These are phyloP conservation scores for Solanum appendiculatum DNA, from an alignment of 257 asterid genomes.

Conservation along the genomic window DNA sequence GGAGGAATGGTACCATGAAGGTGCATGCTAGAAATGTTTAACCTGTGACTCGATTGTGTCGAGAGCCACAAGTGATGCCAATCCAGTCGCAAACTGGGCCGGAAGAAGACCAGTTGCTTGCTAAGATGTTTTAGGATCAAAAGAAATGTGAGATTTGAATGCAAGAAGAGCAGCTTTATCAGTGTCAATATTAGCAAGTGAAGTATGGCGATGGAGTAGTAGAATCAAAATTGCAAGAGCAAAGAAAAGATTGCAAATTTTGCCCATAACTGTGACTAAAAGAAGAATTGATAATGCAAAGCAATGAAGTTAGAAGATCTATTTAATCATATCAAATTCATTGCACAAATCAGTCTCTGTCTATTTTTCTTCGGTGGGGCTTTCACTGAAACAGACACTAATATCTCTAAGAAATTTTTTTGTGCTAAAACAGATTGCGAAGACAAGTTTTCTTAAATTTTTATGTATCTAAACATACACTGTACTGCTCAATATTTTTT, in stretches of 20 bases:
- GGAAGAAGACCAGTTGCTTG: background rate
- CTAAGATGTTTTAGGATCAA: background rate
- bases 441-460: too few species aligned
- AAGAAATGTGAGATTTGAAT: background rate
- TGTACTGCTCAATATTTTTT: too few species aligned
- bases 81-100: background rate
- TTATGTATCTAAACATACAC: too few species aligned
- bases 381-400: too few species aligned
- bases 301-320: background rate
- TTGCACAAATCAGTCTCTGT: too few species aligned
- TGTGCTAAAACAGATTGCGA: too few species aligned
- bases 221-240: background rate
- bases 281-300: background rate
- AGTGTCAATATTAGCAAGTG: background rate
- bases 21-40: background rate
- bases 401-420: too few species aligned
- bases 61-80: background rate
- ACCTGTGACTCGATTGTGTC: background rate
- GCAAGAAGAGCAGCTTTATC: background rate
- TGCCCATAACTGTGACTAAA: background rate
- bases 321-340: too few species aligned
- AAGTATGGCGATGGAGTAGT: background rate
- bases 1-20: background rate
- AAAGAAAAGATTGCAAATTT: background rate
- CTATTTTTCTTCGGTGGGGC: too few species aligned